phyloP scores from a whole-genome alignment of 1,139 yeast genomes.

The Yamadazyma spencermartinsiae region DNA sequence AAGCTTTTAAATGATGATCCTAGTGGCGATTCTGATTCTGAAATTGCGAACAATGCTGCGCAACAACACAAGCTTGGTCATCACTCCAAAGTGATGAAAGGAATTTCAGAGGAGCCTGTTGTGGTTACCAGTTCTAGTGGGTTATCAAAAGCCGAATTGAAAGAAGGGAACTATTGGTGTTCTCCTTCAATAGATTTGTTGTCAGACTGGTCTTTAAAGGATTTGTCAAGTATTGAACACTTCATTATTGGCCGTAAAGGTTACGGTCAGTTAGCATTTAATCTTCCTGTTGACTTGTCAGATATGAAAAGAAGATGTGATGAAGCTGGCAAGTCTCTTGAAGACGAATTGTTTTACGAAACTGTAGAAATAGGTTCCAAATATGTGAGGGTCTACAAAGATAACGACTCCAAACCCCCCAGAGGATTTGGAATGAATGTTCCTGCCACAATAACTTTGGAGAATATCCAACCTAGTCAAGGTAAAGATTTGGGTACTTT shows the following conservation, averaged over 20 bases:
- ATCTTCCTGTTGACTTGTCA: slow-evolving; percentile 71
- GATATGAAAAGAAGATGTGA: slow-evolving; percentile 28
- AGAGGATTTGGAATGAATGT: slow-evolving; percentile 76
- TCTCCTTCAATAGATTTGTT: slow-evolving; percentile 67
- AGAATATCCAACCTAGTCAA: slow-evolving; percentile 55
- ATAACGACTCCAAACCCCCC: slow-evolving; percentile 54
- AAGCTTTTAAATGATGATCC: slow-evolving; percentile 11
- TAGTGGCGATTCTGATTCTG: slow-evolving; percentile 20
- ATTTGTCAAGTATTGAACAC: slow-evolving; percentile 59
- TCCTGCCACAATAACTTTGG: slow-evolving; percentile 81
- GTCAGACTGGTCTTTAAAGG: slow-evolving; percentile 43
- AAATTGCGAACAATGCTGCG: slow-evolving; percentile 3
- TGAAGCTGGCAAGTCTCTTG: slow-evolving; percentile 29
- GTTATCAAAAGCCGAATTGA: not conserved
- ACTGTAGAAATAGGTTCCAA: slow-evolving; percentile 58
- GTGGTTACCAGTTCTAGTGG: not conserved
- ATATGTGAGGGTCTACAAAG: slow-evolving; percentile 68
- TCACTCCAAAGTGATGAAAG: slow-evolving; percentile 10
- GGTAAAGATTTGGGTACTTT: slow-evolving; percentile 27
- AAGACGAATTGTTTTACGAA: slow-evolving; percentile 51
- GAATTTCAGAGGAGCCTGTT: slow-evolving; percentile 3
- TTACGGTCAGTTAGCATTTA: slow-evolving; percentile 73
- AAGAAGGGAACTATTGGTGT: slow-evolving; percentile 72
- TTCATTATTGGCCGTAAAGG: slow-evolving; percentile 77
- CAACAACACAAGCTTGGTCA: slow-evolving; percentile 1